A percentile compares a stretch with the other conserved stretches of the same genome.
Evolutionary conservation across 2,329 filamentous ascomycete species (phyloP).

Genomic region (Fusarium oligoseptatum): DNA sequence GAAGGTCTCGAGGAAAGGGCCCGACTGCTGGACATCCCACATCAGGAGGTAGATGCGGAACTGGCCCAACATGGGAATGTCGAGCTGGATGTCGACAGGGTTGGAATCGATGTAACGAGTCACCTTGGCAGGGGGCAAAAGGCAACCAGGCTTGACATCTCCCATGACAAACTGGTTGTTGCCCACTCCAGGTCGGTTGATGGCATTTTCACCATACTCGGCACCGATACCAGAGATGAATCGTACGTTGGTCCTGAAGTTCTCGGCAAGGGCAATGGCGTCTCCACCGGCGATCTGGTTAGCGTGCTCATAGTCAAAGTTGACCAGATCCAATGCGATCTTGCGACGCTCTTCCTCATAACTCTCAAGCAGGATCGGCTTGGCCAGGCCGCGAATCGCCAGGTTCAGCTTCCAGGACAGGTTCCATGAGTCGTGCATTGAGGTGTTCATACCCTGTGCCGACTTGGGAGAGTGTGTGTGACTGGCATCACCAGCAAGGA

Average conservation of each 20-base stretch:
- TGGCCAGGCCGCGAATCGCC: constrained; percentile 67
- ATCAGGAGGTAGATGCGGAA: constrained; percentile 82
- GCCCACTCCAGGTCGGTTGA: constrained; percentile 59
- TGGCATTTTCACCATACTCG: constrained; percentile 65
- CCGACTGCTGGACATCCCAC: constrained; percentile 69
- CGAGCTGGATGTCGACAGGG: constrained; percentile 81
- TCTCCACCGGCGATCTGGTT: constrained; percentile 73
- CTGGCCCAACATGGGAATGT: constrained; percentile 82
- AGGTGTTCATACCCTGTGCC: constrained; percentile 76
- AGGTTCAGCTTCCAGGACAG: constrained; percentile 66
- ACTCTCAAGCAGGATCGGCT: constrained; percentile 67
- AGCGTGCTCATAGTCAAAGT: constrained; percentile 70
- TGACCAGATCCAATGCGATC: constrained; percentile 70
- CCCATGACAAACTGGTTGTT: constrained; percentile 59
- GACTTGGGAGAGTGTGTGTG: constrained; percentile 81
- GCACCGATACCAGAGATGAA: constrained; percentile 82
- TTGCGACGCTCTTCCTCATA: constrained; percentile 75
- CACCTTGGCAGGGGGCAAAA: constrained; percentile 76
- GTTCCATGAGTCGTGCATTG: constrained; percentile 73
- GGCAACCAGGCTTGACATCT: constrained; percentile 65
- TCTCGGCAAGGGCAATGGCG: constrained; percentile 72
- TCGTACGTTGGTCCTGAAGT: constrained; percentile 77
- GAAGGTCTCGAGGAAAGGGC: constrained; percentile 71
- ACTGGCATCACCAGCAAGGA: constrained; percentile 77
- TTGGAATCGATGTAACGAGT: constrained; percentile 83